Evolutionary conservation across 2,329 filamentous ascomycete genomes (phyloP).

Genomic region (Diaporthe caulivora): DNA sequence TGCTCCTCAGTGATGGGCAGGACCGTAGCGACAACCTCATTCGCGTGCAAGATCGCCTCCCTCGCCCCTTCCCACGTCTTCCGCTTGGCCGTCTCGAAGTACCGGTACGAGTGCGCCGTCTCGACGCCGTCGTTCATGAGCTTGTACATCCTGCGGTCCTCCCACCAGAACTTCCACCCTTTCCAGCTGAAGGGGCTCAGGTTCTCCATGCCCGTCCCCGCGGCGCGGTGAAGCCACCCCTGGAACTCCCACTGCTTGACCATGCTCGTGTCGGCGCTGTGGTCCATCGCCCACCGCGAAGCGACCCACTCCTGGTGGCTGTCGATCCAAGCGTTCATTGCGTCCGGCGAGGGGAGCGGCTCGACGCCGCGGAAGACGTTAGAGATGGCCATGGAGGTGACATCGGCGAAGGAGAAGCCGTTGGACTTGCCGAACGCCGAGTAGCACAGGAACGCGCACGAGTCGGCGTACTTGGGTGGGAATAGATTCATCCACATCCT

Average conservation of each 20-base stretch:
- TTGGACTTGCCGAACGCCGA: slow-evolving; percentile 49
- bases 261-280: slow-evolving; percentile 33
- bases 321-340: slow-evolving; percentile 54
- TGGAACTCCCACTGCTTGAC: slow-evolving; percentile 40
- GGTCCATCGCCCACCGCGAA: slow-evolving; percentile 44
- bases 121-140: slow-evolving; percentile 39
- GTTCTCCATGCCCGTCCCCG: slow-evolving; percentile 40
- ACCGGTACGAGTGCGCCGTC: slow-evolving; percentile 39
- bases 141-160: slow-evolving; percentile 38
- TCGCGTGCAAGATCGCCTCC: slow-evolving; percentile 39
- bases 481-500: slow-evolving; percentile 40
- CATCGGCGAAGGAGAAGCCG: slow-evolving; percentile 55
- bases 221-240: slow-evolving; percentile 37
- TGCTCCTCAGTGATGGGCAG: slow-evolving; percentile 35
- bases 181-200: slow-evolving; percentile 39
- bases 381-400: slow-evolving; percentile 58
- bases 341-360: slow-evolving; percentile 49
- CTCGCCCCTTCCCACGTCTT: slow-evolving; percentile 40
- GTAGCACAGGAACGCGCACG: slow-evolving; percentile 58
- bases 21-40: slow-evolving; percentile 29
- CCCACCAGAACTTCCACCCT: slow-evolving; percentile 40
- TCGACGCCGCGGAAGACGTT: slow-evolving; percentile 58
- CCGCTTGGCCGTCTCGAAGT: slow-evolving; percentile 41
- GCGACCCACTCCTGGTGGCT: slow-evolving; percentile 50
- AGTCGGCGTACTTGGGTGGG: slow-evolving; percentile 45